These are phyloP conservation scores for Volutella citrinella DNA, from an alignment of 2,329 filamentous ascomycete genomes.

Conservation along the genomic window DNA sequence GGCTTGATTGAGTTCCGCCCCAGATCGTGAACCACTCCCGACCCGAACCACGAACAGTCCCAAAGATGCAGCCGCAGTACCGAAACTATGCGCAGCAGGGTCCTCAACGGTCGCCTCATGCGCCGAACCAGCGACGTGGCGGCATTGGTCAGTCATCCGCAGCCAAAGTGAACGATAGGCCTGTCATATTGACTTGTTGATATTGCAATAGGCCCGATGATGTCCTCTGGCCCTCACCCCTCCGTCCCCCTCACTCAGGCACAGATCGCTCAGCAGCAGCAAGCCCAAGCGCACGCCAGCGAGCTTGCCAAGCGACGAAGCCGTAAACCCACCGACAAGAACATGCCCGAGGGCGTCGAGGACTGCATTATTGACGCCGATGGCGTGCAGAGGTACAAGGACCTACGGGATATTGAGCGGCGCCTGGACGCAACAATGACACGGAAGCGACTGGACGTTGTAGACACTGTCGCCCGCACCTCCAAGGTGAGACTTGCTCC, in stretches of 20 bases:
- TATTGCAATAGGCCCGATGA: slow-evolving; percentile 50
- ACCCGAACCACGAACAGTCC: not conserved
- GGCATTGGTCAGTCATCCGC: too few relatives aligned
- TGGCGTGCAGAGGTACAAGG: slow-evolving; percentile 76
- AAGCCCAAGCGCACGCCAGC: slow-evolving; percentile 50
- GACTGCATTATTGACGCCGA: slow-evolving; percentile 74
- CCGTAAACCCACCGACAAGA: slow-evolving; percentile 91
- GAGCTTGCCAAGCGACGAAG: slow-evolving; percentile 76
- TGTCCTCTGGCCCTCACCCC: slow-evolving; percentile 51
- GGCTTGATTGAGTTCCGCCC: slow-evolving; percentile 3
- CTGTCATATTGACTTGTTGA: too few relatives aligned
- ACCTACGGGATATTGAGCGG: slow-evolving; percentile 82
- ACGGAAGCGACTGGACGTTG: slow-evolving; percentile 86
- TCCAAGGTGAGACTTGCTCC: slow-evolving; percentile 52
- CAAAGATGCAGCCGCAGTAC: slow-evolving; percentile 52
- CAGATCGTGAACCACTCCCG: slow-evolving; percentile 11
- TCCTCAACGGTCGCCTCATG: slow-evolving; percentile 48
- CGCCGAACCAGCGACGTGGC: slow-evolving; percentile 47
- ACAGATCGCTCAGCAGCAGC: slow-evolving; percentile 52
- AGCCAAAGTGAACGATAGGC: too few relatives aligned
- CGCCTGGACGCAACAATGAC: slow-evolving; percentile 89
- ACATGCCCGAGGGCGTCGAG: slow-evolving; percentile 86
- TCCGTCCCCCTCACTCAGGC: slow-evolving; percentile 50
- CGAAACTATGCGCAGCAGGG: slow-evolving; percentile 50
- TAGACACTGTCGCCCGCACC: slow-evolving; percentile 73